Evolutionary conservation across 2,329 filamentous ascomycete genomes (phyloP), one percentile per base, ranked within the genome.

Genomic region (Curvularia eragrostidis): DNA sequence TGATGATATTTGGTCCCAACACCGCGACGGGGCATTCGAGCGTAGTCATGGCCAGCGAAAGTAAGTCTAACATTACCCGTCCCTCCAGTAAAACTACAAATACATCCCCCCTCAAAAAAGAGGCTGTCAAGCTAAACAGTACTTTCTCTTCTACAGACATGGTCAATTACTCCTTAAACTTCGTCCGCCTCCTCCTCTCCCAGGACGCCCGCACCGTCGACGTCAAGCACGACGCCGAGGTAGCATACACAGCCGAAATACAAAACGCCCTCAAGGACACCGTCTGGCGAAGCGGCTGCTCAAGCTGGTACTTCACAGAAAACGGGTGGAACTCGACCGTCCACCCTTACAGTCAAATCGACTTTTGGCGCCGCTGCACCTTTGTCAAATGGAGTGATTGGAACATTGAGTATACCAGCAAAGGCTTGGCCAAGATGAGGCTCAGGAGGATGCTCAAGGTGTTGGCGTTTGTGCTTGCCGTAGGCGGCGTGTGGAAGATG

Each of bases 151-250:
- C n/a, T 19, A 6, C n/a, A 62, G 54, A 88, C 68, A 82, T 82
- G 67, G 77, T 88, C 62, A 84, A 87, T 58, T 87, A 84, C 68
- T 81, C 83, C 0, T 68, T 89, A 9, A 84, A 84, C 0, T 80
- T 89, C 61, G 82, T 89, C 62, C 81, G 80, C 64, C 82, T 83
- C 2, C 77, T 87, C 18, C 93, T 60, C 91, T 97, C 81, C 96
- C 93, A 94, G 90, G 89, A 67, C 91, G 95, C 58, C 93, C 95
- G 73, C 89, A 95, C 73, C 95, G 93, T 83, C 90, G 97, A 79
- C 90, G 91, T 68, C 80, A 85, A 68, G 88, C 93, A 76, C 96
- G 97, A 76, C 83, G 96, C 56, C 80, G 84, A 67, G 85, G 87
- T 62, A 94, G 95, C 80, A 58, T 77, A 62, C 72, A 82, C 69